These are phyloP conservation scores for Garcia nutans DNA, from an alignment of 345 rosid genomes.

Conservation along the genomic window DNA sequence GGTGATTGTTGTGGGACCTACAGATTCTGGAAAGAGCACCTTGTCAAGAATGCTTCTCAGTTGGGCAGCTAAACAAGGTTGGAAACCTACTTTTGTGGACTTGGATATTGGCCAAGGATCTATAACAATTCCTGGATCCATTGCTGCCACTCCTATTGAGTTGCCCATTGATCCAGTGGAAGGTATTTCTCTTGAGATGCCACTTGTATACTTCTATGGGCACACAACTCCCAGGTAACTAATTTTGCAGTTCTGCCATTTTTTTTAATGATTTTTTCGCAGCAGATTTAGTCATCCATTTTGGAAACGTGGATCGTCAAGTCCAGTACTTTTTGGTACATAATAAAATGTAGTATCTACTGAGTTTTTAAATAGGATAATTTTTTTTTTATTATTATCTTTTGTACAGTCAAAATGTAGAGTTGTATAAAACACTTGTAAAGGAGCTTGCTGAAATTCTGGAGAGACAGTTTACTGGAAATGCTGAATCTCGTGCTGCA, in stretches of 20 bases:
- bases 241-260: background rate
- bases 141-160: slow-evolving; percentile 91
- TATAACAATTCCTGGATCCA: slow-evolving; percentile 76
- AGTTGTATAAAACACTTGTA: slow-evolving; percentile 65
- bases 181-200: slow-evolving; percentile 89
- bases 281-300: background rate
- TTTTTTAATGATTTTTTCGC: background rate
- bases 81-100: slow-evolving; percentile 85
- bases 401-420: slow-evolving; percentile 65
- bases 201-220: slow-evolving; percentile 84
- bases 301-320: background rate
- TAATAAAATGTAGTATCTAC: background rate
- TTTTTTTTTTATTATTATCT: background rate
- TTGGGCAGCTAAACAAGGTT: slow-evolving; percentile 94
- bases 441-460: slow-evolving; percentile 81
- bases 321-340: background rate
- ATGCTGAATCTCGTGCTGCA: slow-evolving; percentile 73
- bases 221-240: slow-evolving; percentile 72
- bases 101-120: slow-evolving; percentile 95
- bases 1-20: slow-evolving; percentile 83
- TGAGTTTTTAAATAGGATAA: background rate
- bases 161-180: slow-evolving; percentile 92
- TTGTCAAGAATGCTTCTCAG: slow-evolving; percentile 89
- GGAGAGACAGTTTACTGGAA: slow-evolving; percentile 72
- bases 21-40: slow-evolving; percentile 94